Percentiles rank a stretch among this genome's conserved stretches.
These are phyloP conservation scores for Fusarium sacchari DNA, from an alignment of 2,329 filamentous ascomycete species.

Conservation along the genomic window DNA sequence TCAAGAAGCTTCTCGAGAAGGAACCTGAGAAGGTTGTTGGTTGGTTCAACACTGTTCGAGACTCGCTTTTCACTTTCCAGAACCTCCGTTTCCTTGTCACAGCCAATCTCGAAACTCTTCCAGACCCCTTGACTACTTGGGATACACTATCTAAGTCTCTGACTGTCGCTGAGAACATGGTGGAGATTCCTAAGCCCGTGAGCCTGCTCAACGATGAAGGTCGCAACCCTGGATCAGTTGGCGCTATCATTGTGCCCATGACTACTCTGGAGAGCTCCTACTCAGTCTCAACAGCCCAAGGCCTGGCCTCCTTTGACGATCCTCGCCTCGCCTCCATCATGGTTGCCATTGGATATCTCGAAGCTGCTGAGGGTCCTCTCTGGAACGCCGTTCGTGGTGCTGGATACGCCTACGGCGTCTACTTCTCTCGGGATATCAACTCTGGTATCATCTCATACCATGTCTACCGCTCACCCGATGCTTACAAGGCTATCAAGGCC, in stretches of 20 bases:
- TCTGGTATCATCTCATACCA: constrained; percentile 84
- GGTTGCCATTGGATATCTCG: constrained; percentile 90
- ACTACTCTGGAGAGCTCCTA: constrained; percentile 93
- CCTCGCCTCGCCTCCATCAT: constrained; percentile 83
- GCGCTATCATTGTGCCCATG: constrained; percentile 86
- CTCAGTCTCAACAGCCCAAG: constrained; percentile 77
- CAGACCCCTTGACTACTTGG: constrained; percentile 83
- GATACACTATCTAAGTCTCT: constrained; percentile 58
- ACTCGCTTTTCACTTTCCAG: constrained; percentile 79
- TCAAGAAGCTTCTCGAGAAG: constrained; percentile 82
- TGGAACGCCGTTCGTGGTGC: constrained; percentile 94
- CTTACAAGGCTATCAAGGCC: constrained; percentile 84
- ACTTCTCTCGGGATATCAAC: constrained; percentile 81
- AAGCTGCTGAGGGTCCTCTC: constrained; percentile 91
- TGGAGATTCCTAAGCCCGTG: constrained; percentile 75
- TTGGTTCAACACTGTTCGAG: constrained; percentile 81
- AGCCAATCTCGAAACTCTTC: constrained; percentile 79
- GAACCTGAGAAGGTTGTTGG: constrained; percentile 79
- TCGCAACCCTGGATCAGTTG: constrained; percentile 76
- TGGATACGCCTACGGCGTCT: constrained; percentile 89
- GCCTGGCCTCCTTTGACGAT: constrained; percentile 79
- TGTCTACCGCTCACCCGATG: constrained; percentile 90
- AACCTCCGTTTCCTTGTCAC: constrained; percentile 90
- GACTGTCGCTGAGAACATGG: constrained; percentile 60
- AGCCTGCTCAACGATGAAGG: constrained; percentile 81